Evolutionary conservation across 768 basidiomycete species (phyloP).

Genomic region (Kwoniella sp.): DNA sequence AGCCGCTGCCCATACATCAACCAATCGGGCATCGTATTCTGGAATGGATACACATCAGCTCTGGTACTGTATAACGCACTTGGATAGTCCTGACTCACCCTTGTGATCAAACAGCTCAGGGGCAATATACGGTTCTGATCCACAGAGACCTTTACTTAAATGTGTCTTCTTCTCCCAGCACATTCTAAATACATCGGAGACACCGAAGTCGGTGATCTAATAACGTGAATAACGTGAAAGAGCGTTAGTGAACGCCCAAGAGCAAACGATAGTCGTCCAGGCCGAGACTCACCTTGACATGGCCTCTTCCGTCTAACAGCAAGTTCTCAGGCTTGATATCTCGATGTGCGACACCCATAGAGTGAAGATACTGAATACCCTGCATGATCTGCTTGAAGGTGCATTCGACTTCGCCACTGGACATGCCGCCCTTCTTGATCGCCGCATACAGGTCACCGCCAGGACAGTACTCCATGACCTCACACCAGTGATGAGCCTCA

Average conservation of each 20-base stretch:
- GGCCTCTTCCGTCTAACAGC: constrained; percentile 87
- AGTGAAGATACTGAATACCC: constrained; percentile 87
- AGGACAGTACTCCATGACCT: constrained; percentile 99
- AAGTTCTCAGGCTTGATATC: constrained; percentile 98
- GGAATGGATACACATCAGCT: constrained; percentile 11
- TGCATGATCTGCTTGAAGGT: constrained; percentile 94
- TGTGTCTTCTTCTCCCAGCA: constrained; percentile 98
- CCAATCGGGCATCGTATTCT: constrained; percentile 97
- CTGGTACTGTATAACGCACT: no score
- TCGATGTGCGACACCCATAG: constrained; percentile 95
- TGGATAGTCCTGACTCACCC: constrained; percentile 83
- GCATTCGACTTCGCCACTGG: constrained; percentile 88
- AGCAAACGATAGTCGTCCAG: no score
- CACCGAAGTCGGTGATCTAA: constrained; percentile 97
- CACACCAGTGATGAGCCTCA: constrained; percentile 94
- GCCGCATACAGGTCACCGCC: constrained; percentile 98
- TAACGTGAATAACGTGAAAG: neutral
- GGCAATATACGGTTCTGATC: constrained; percentile 97
- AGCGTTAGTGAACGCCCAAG: no score
- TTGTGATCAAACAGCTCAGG: constrained; percentile 95
- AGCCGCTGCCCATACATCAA: constrained; percentile 96
- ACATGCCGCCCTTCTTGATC: constrained; percentile 96
- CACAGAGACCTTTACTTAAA: constrained; percentile 94
- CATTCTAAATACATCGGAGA: constrained; percentile 96
- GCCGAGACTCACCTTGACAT: constrained; percentile 75